Evolutionary conservation across 768 basidiomycete genomes (phyloP).

Genomic region (Lyophyllum decastes): DNA sequence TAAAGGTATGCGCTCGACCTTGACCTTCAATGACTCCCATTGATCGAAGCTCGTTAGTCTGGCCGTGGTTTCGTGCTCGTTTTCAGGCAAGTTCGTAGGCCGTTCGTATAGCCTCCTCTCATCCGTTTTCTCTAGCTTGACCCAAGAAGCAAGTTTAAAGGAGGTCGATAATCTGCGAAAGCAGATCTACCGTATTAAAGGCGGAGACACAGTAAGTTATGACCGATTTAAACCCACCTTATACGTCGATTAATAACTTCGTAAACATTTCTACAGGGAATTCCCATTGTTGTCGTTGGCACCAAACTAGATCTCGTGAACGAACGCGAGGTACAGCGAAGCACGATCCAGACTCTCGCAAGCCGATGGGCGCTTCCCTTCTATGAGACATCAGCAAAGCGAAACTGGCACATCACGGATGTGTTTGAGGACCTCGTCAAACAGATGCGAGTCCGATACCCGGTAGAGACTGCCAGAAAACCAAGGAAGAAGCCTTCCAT

Average conservation of each 20-base stretch:
- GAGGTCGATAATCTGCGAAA: conserved; percentile 81
- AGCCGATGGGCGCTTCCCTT: conserved; percentile 71
- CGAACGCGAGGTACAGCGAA: conserved; percentile 76
- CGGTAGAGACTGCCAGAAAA: conserved; percentile 43
- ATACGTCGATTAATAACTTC: conserved; percentile 4
- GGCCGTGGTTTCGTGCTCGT: conserved; percentile 82
- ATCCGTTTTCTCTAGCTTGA: conserved; percentile 50
- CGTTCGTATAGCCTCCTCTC: conserved; percentile 1
- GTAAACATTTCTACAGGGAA: conserved; percentile 34
- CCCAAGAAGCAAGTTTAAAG: conserved; percentile 77
- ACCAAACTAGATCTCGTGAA: conserved; percentile 81
- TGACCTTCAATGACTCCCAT: neutral
- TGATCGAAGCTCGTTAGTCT: conserved; percentile 39
- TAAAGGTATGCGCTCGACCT: conserved; percentile 51
- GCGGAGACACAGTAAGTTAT: conserved; percentile 56
- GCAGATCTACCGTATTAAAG: conserved; percentile 81
- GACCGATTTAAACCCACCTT: neutral
- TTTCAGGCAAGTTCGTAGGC: conserved; percentile 55
- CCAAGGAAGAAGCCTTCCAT: conserved; percentile 31
- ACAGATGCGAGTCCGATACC: conserved; percentile 73
- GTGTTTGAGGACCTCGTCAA: conserved; percentile 77
- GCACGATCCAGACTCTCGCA: conserved; percentile 64
- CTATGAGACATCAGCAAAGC: conserved; percentile 88
- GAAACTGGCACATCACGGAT: conserved; percentile 77
- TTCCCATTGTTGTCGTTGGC: conserved; percentile 86